Conservation (phyloP, 805 yeast genomes). For the Saturnispora serradocipensis region DNA sequence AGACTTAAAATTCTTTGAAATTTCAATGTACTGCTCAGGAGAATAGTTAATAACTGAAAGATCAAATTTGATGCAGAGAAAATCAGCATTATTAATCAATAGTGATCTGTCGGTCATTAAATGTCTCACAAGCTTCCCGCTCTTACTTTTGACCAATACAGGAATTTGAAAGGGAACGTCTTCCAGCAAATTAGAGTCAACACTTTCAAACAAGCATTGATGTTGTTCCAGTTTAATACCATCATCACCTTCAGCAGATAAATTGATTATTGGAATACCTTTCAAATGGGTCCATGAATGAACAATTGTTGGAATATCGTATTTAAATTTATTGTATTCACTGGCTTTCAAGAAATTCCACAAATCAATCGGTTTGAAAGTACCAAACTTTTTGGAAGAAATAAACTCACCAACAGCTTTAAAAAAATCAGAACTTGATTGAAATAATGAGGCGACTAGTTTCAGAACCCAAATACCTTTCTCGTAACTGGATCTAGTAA, state of each 20-base stretch:
- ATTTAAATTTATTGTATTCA: constrained; percentile 20
- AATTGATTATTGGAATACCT: constrained; percentile 59
- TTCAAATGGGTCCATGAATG: constrained; percentile 53
- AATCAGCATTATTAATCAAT: constrained; percentile 14
- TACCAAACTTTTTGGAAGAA: constrained; percentile 25
- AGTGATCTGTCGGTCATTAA: constrained; percentile 36
- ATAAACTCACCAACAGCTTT: constrained; percentile 33
- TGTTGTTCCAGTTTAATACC: constrained; percentile 34
- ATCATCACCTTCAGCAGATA: constrained; percentile 26
- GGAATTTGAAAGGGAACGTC: constrained; percentile 60
- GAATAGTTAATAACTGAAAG: constrained; percentile 43
- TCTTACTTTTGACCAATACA: constrained; percentile 32
- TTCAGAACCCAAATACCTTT: constrained; percentile 50
- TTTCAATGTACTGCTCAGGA: constrained; percentile 16
- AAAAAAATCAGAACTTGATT: constrained; percentile 26
- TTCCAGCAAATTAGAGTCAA: constrained; percentile 29
- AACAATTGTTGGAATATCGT: constrained; percentile 42
- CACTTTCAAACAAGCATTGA: constrained; percentile 25
- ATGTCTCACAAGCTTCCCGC: constrained; percentile 30
- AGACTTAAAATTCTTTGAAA: constrained; percentile 20
- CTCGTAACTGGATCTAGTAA: constrained; percentile 43
- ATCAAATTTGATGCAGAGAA: constrained; percentile 35
- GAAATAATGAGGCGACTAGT: constrained; percentile 40
- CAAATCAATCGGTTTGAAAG: constrained; percentile 41
- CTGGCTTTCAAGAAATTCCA: constrained; percentile 36